Evolutionary conservation across 2,329 filamentous ascomycete species (phyloP), one percentile per base, ranked within the genome.

Genomic region (Neofusicoccum laricinum): DNA sequence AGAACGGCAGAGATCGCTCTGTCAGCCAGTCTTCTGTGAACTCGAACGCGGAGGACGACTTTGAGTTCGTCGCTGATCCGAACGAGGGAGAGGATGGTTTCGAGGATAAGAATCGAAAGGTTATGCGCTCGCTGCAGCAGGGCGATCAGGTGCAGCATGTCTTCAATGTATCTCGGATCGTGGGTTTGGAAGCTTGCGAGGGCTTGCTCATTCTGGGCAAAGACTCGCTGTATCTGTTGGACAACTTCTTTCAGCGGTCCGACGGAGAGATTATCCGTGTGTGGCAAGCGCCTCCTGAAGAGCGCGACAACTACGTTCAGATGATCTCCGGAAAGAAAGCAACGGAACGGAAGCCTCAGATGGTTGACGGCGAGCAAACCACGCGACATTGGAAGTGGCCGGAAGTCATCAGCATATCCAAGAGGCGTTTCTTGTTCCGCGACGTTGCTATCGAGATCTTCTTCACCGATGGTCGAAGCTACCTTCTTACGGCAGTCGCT

Each of bases 251-350:
- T 75, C 94, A 98, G 73, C 88, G 94, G 67, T 89, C 91, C 2
- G 95, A 97, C 72, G 94, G 94, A 12, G 96, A 99, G 75, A 97
- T 99, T 72, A 92, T 99, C 65, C 94, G 97, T 71, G 93, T 97
- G 8, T 94, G 91, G 87, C 93, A 98, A 77, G 96, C 95, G 2
- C 93, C 94, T 0, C 81, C 86, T 0, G 93, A 98, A 69, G 96
- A 99, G 77, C 89, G 95, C 21, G 95, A 99, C 71, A 92, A 93
- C 0, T 99, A 97, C 74, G 90, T 97, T 17, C 92, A 96, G 71
- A 94, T 98, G 75, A 96, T 99, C 68, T 90, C 92, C 3, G 91
- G 90, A 25, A 74, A 82, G 75, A 74, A 85, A 76, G 43, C 63
- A 15, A 59, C 51, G 2, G 63, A 64, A 34, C 25, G 48, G 21